Evolutionary conservation across 192 early-diverging fungal species (phyloP), one percentile per base, ranked within the genome.

Genomic region (Kickxella alabastrina): DNA sequence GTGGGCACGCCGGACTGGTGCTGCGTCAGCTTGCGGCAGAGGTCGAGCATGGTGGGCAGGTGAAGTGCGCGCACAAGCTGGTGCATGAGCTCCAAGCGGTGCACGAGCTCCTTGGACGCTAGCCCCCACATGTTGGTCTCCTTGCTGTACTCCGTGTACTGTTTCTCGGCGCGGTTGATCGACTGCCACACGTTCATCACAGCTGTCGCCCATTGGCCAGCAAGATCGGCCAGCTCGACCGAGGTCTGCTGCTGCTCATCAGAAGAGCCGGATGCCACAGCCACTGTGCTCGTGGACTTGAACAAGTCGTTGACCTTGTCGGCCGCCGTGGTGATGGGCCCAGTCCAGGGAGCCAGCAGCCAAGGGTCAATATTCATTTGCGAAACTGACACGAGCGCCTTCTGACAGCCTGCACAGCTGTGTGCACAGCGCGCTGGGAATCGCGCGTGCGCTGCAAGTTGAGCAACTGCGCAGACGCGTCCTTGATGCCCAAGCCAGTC

Each of bases 131-230:
- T 25, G 37, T 67, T 67, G 34, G 27, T 10, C 24, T 67, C 56
- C 9, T 25, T 26, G 15, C 17, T 42, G 10, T 18, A n/a, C 3
- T 10, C 35, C 3, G n/a, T 35, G 36, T 36, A 55, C 51, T 59
- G 49, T 37, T 49, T 7, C 43, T 75, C 64, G n/a, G 71, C 71
- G 6, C n/a, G 40, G 31, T 43, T 18, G 12, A 75, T 55, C 1
- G 54, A 41, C 47, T 75, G 71, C 71, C 71, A 75, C 34, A 54
- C 64, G 45, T 62, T 43, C 71, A 75, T 62, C 13, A 67, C 64
- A 2, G 57, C 65, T 0, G 65, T 75, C 0, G 48, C 52, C 71
- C 64, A 65, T 47, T 58, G 64, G 6, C 55, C 71, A 5, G 59
- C 58, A 2, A 55, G 32, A 6, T 41, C 59, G 2, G 70, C 69